Conservation (phyloP, 1,284 basidiomycete genomes). For the Fomitopsis pinicola region DNA sequence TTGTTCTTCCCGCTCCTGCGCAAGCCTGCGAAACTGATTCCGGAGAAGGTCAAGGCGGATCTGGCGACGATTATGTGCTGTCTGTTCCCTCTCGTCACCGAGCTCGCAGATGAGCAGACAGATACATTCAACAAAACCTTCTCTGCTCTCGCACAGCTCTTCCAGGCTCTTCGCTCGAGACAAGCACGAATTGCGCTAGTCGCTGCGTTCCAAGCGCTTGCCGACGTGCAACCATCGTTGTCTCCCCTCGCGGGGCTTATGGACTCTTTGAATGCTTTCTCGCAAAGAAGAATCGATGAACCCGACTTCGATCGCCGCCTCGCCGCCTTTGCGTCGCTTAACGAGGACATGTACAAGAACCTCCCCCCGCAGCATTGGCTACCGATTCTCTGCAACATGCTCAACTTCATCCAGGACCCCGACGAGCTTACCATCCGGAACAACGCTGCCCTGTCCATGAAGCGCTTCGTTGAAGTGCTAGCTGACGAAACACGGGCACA, state of each 20-base stretch:
- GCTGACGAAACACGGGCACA: constrained; percentile 36
- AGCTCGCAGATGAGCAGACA: constrained; percentile 50
- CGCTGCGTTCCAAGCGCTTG: constrained; percentile 59
- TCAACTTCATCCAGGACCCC: constrained; percentile 87
- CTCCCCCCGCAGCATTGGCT: constrained; percentile 71
- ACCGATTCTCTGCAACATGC: constrained; percentile 80
- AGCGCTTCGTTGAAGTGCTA: constrained; percentile 72
- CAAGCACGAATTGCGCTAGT: constrained; percentile 67
- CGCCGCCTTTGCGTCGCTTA: constrained; percentile 72
- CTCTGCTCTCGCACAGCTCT: constrained; percentile 68
- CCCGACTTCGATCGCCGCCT: constrained; percentile 91
- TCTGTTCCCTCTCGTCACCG: constrained; percentile 72
- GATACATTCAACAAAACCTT: constrained; percentile 56
- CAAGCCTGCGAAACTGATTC: constrained; percentile 71
- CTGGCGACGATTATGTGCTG: constrained; percentile 75
- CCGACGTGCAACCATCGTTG: constrained; percentile 47
- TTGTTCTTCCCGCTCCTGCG: constrained; percentile 83
- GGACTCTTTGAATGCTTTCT: constrained; percentile 83
- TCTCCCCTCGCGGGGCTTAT: constrained; percentile 51
- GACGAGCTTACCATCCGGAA: constrained; percentile 87
- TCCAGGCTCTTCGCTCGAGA: constrained; percentile 72
- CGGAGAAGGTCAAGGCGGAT: constrained; percentile 87
- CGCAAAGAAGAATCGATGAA: constrained; percentile 79
- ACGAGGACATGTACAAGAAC: constrained; percentile 51
- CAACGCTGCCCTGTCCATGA: constrained; percentile 76